Conservation (phyloP, 768 basidiomycete genomes). For the Coprinopsis cinerea region DNA sequence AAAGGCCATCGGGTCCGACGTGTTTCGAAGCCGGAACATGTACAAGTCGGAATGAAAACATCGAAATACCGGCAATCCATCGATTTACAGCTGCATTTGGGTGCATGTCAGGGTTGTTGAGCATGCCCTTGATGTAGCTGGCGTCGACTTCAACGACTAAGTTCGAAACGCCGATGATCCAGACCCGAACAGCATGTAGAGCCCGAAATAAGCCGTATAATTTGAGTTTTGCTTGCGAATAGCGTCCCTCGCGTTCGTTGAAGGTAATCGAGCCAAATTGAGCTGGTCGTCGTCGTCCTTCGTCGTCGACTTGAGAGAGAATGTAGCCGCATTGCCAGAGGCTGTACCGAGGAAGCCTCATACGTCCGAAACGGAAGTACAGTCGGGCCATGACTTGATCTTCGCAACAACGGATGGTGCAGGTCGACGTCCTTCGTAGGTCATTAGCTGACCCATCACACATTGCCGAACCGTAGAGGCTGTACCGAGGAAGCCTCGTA, state of each 20-base stretch:
- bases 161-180: constrained; percentile 22
- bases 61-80: constrained; percentile 35
- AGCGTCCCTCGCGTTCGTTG: constrained; percentile 18
- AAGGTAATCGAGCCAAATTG: constrained; percentile 16
- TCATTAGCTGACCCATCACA: constrained; percentile 26
- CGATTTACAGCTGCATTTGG: constrained; percentile 32
- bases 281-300: constrained; percentile 10
- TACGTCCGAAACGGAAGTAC: constrained; percentile 17
- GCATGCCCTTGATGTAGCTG: constrained; percentile 30
- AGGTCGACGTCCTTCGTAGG: constrained; percentile 20
- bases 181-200: constrained; percentile 14
- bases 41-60: constrained; percentile 24
- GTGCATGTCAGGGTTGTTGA: constrained; percentile 31
- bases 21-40: constrained; percentile 31
- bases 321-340: constrained; percentile 15
- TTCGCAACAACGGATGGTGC: constrained; percentile 15
- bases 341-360: constrained; percentile 25
- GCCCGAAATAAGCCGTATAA: constrained; percentile 22
- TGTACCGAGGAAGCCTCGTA: constrained; percentile 25
- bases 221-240: constrained; percentile 29
- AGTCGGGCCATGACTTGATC: constrained; percentile 21
- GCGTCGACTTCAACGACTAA: constrained; percentile 25
- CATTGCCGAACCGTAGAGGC: too few relatives aligned
- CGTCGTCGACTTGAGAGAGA: constrained; percentile 11
- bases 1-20: constrained; percentile 33